Percentiles rank a stretch among this genome's conserved stretches.
Evolutionary conservation across 129 eudicot genomes (phyloP).

Genomic region (Sambucus nigra): DNA sequence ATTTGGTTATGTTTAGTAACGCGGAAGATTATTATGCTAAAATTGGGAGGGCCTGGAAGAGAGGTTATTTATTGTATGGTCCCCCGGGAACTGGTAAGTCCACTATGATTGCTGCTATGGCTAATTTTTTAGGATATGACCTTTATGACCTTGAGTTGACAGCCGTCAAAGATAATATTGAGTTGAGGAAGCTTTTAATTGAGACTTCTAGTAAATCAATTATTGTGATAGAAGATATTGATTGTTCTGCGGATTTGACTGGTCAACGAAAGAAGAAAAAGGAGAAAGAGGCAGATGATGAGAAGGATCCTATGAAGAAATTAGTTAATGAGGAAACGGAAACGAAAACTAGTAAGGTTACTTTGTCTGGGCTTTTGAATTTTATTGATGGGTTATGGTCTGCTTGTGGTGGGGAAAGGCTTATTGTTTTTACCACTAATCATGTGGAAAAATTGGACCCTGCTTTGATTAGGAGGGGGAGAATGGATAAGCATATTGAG

Average conservation of each 20-base stretch:
- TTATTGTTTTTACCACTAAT: conserved; percentile 27
- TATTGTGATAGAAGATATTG: conserved; percentile 32
- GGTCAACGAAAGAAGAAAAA: conserved; percentile 20
- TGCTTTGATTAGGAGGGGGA: conserved; percentile 26
- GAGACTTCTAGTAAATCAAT: conserved; percentile 37
- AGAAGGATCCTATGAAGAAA: conserved; percentile 10
- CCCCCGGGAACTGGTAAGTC: conserved; percentile 39
- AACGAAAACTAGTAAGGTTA: conserved; percentile 15
- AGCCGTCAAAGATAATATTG: conserved; percentile 24
- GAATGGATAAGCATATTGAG: conserved; percentile 33
- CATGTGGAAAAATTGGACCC: conserved; percentile 27
- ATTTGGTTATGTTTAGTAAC: conserved; percentile 23
- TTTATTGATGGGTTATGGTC: conserved; percentile 36
- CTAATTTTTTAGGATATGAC: conserved; percentile 25
- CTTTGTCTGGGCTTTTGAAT: conserved; percentile 26
- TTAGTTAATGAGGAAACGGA: conserved; percentile 1
- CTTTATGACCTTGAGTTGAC: conserved; percentile 30
- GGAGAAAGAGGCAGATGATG: conserved; percentile 14
- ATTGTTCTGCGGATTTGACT: conserved; percentile 29
- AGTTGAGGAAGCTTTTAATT: conserved; percentile 27
- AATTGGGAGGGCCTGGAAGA: conserved; percentile 36
- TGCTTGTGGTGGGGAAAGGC: conserved; percentile 24
- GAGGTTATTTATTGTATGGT: conserved; percentile 35
- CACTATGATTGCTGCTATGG: conserved; percentile 38
- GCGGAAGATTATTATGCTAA: conserved; percentile 21